These are phyloP conservation scores for Flammula alnicola DNA, from an alignment of 1,284 basidiomycete genomes.

Conservation along the genomic window DNA sequence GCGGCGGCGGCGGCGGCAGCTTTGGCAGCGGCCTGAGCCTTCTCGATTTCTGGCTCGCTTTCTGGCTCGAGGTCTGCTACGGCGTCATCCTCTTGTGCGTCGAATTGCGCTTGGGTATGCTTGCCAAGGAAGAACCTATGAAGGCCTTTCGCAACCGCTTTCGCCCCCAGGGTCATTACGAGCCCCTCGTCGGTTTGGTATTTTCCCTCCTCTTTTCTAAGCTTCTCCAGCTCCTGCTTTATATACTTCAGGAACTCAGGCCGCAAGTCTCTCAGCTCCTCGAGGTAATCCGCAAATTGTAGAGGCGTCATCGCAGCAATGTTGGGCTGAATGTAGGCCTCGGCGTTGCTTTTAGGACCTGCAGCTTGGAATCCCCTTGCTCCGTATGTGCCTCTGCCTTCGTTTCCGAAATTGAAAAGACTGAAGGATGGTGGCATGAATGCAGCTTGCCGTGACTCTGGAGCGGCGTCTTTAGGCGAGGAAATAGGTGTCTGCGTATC, in stretches of 20 bases:
- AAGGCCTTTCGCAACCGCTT: constrained; percentile 16
- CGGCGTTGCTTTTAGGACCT: constrained; percentile 24
- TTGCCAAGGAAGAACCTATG: constrained; percentile 27
- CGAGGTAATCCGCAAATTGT: constrained; percentile 64
- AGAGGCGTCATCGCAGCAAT: constrained; percentile 49
- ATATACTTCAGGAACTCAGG: constrained; percentile 52
- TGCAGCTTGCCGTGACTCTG: too few relatives aligned
- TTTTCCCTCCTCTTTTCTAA: constrained; percentile 15
- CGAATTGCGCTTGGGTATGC: constrained; percentile 21
- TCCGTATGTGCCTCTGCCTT: constrained; percentile 29
- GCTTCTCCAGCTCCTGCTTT: constrained; percentile 21
- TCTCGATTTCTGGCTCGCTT: neutral
- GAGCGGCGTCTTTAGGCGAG: too few relatives aligned
- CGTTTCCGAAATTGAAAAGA: constrained; percentile 26
- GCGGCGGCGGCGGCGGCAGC: constrained; percentile 12
- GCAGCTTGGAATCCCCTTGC: constrained; percentile 33
- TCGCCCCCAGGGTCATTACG: constrained; percentile 13
- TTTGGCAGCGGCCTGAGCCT: neutral
- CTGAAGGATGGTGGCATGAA: too few relatives aligned
- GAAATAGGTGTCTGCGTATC: too few relatives aligned
- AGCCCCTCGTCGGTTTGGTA: constrained; percentile 18
- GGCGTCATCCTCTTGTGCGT: constrained; percentile 3
- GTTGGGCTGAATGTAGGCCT: constrained; percentile 36
- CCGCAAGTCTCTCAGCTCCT: constrained; percentile 56
- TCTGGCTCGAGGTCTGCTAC: too few relatives aligned